Evolutionary conservation across 2,329 filamentous ascomycete genomes (phyloP), one percentile per base, ranked within the genome.

Genomic region (Daldinia sp.): DNA sequence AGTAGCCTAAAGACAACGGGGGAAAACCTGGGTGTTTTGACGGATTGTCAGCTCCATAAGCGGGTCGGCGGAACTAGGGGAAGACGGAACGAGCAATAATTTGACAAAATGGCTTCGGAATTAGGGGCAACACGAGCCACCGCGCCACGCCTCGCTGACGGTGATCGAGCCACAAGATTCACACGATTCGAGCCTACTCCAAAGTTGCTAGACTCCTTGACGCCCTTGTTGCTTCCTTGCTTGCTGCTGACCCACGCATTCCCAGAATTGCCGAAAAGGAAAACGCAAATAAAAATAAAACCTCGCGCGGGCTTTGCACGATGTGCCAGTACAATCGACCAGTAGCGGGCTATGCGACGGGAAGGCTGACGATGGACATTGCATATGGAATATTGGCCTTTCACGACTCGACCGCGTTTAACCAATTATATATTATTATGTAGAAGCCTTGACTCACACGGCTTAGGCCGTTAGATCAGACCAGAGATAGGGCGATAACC

Each of bases 11-110:
- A 63, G 57, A 59, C 53, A 34, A 59, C 61, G 53, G 57, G 29
- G 37, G 47, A 48, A 62, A 52, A 45, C 29, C 37, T 35, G 32
- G 39, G 27, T 52, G 50, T 65, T 61, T 61, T 55, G 35, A 60
- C 61, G 54, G 58, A 54, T 68, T 63, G 53, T 62, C 43, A 58
- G 51, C 60, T 64, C 65, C 63, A 68, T 63, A 64, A 67, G 70
- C 70, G 69, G 69, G 69, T 71, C 69, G 58, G 48, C 62, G 65
- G 61, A 60, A 66, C 69, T 72, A 73, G 71, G 71, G 71, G 71
- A 72, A 71, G 69, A 63, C 70, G 70, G 71, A 71, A 72, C 60
- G 56, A 65, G 63, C 54, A 63, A 68, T 66, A 71, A 72, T 72
- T 64, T 70, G 65, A 63, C 35, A 37, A 53, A 53, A 52, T 56